Conservation (phyloP, 2,329 filamentous ascomycete species). For the Emmonsia crescens region DNA sequence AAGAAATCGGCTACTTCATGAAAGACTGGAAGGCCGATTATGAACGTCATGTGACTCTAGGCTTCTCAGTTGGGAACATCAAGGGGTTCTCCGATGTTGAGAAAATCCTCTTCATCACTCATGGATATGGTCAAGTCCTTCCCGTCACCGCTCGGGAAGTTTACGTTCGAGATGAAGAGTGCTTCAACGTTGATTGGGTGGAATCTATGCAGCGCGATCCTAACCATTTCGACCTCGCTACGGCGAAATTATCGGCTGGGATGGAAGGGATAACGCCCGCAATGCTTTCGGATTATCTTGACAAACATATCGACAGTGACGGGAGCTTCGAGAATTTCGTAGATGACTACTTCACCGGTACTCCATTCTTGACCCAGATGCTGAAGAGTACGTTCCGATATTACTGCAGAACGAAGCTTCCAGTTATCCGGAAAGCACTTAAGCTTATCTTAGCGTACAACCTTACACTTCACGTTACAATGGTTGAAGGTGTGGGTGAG, state of each 20-base stretch:
- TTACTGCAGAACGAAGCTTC: conserved; percentile 77
- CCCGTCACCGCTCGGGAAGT: conserved; percentile 92
- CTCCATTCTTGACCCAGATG: conserved; percentile 88
- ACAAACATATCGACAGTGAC: conserved; percentile 87
- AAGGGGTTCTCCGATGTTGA: conserved; percentile 63
- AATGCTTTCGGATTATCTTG: conserved; percentile 80
- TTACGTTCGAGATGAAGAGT: conserved; percentile 81
- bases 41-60: conserved; percentile 75
- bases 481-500: conserved; percentile 79
- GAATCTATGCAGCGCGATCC: conserved; percentile 68
- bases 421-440: conserved; percentile 86
- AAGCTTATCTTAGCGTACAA: conserved; percentile 96
- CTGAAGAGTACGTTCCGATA: conserved; percentile 92
- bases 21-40: conserved; percentile 99
- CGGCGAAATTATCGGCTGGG: conserved; percentile 78
- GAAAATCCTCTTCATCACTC: conserved; percentile 77
- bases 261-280: conserved; percentile 75
- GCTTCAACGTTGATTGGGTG: conserved; percentile 88
- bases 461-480: conserved; percentile 84
- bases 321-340: conserved; percentile 87
- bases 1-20: conserved; percentile 97
- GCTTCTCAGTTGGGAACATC: conserved; percentile 88
- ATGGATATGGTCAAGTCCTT: conserved; percentile 87
- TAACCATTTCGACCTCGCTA: conserved; percentile 73
- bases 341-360: conserved; percentile 92